Evolutionary conservation across 116 monocot species (phyloP).

Genomic region (Papilionanthe hybrid): DNA sequence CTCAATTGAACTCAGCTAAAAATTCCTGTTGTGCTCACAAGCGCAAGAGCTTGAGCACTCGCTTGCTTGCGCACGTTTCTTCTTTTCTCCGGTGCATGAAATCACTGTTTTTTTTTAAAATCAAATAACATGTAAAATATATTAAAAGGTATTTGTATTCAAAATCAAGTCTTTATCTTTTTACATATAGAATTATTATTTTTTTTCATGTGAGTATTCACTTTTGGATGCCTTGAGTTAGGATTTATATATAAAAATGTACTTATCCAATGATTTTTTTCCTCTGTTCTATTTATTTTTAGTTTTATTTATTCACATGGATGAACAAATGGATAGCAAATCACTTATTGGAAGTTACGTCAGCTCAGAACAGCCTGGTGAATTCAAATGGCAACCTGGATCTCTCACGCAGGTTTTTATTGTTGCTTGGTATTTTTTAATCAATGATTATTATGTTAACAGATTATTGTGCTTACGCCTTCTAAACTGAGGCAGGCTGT

Average conservation of each 20-base stretch:
- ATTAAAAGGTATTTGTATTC: neutral
- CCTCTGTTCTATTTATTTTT: constrained; percentile 8
- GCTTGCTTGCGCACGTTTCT: neutral
- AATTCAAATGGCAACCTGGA: constrained; percentile 96
- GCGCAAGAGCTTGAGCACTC: neutral
- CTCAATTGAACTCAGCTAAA: neutral
- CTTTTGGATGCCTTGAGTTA: neutral
- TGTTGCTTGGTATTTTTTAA: constrained; percentile 2
- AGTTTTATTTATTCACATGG: constrained; percentile 97
- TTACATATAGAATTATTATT: neutral
- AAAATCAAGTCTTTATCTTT: neutral
- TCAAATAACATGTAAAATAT: neutral
- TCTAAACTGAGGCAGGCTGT: constrained; percentile 48
- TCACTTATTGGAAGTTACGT: constrained; percentile 81
- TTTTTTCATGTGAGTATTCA: neutral
- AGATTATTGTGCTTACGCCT: neutral
- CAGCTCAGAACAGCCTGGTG: constrained; percentile 83
- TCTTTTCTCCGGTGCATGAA: neutral
- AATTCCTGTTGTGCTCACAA: no score
- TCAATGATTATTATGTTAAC: neutral
- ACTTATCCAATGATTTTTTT: neutral
- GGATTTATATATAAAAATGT: no score
- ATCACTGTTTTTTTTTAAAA: neutral
- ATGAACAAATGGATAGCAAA: constrained; percentile 95
- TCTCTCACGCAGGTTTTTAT: constrained; percentile 81